A percentile compares a stretch with the other conserved stretches of the same genome.
Conservation (phyloP, 805 yeast species). For the Pichia phayaonensis region DNA sequence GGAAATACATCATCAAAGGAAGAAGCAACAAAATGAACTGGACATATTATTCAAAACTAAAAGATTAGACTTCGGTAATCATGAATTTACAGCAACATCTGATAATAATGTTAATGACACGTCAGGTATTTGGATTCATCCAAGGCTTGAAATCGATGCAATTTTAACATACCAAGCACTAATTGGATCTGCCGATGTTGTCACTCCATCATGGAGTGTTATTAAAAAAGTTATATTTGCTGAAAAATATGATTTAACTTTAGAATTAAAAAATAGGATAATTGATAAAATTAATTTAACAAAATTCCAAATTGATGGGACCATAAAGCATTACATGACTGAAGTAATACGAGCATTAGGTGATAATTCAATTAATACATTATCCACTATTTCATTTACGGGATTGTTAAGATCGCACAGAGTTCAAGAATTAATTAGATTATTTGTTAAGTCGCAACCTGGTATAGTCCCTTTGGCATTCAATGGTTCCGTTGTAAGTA, state of each 20-base stretch:
- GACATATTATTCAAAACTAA: background rate
- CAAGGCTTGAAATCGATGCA: conserved; percentile 26
- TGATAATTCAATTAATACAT: conserved; percentile 2
- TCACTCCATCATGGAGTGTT: conserved; percentile 15
- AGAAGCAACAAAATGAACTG: conserved; percentile 1
- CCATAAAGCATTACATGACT: conserved; percentile 7
- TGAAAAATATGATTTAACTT: conserved; percentile 16
- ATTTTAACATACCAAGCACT: conserved; percentile 23
- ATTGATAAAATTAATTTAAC: conserved; percentile 17
- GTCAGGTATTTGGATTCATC: conserved; percentile 27
- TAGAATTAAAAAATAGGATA: conserved; percentile 14
- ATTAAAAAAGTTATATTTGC: conserved; percentile 23
- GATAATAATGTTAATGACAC: background rate
- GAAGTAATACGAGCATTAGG: conserved; percentile 16
- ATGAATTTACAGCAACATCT: background rate
- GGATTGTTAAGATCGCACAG: conserved; percentile 14
- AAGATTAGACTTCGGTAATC: background rate
- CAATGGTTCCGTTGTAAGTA: conserved; percentile 20
- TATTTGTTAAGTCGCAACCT: conserved; percentile 20
- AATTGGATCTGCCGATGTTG: conserved; percentile 19
- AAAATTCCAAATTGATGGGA: background rate
- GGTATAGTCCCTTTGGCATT: conserved; percentile 16
- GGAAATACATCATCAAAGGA: conserved; percentile 4
- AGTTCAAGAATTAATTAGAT: conserved; percentile 18
- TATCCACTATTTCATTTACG: conserved; percentile 13